Conservation (phyloP, 2,329 filamentous ascomycete genomes). For the Sporothrix mexicana region DNA sequence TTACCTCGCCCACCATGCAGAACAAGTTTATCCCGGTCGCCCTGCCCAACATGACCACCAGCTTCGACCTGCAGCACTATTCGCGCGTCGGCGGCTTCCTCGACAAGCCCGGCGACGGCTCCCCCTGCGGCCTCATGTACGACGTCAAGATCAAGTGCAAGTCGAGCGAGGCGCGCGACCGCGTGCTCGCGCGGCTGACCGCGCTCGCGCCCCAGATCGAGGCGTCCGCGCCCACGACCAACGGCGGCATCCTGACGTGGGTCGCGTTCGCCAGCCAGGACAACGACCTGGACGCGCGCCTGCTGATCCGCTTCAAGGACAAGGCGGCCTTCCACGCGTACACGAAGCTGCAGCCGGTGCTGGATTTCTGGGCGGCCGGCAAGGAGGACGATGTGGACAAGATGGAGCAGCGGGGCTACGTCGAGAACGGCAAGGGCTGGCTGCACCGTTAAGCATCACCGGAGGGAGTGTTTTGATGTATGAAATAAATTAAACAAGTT, state of each 20-base stretch:
- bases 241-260: slow-evolving; percentile 41
- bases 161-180: slow-evolving; percentile 33
- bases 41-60: slow-evolving; percentile 43
- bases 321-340: slow-evolving; percentile 41
- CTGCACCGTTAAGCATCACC: slow-evolving; percentile 39
- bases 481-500: no score
- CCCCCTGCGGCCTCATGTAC: slow-evolving; percentile 43
- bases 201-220: slow-evolving; percentile 35
- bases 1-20: slow-evolving; percentile 44
- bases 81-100: slow-evolving; percentile 42
- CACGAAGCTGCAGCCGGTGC: slow-evolving; percentile 40
- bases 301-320: slow-evolving; percentile 42
- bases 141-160: slow-evolving; percentile 41
- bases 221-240: slow-evolving; percentile 24
- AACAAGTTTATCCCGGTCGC: slow-evolving; percentile 41
- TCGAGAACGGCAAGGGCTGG: slow-evolving; percentile 45
- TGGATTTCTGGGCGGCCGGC: slow-evolving; percentile 41
- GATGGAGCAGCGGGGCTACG: slow-evolving; percentile 44
- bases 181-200: slow-evolving; percentile 32
- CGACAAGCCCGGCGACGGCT: slow-evolving; percentile 39
- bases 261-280: slow-evolving; percentile 43
- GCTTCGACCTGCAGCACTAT: slow-evolving; percentile 47
- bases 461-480: background rate
- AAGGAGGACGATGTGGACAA: slow-evolving; percentile 40
- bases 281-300: slow-evolving; percentile 41